Evolutionary conservation across 164 flowering plant genomes (phyloP).

Genomic region (Warburgia ugandensis): DNA sequence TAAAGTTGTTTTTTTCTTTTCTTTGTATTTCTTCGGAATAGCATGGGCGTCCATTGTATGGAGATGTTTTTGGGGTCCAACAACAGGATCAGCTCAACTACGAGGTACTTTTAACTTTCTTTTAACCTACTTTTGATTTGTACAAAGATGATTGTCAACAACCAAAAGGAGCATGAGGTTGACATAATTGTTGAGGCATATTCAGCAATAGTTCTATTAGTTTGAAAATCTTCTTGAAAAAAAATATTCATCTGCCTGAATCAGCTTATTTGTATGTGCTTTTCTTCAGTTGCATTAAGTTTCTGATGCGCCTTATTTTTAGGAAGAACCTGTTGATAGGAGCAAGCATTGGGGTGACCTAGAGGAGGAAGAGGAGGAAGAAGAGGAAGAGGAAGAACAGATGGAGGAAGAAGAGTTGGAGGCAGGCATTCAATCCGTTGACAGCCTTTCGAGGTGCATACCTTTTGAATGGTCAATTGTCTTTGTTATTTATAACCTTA

Average conservation of each 20-base stretch:
- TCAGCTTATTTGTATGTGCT: too few relatives aligned
- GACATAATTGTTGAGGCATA: too few relatives aligned
- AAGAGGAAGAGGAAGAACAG: background rate
- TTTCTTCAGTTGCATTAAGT: background rate
- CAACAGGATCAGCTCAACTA: conserved; percentile 88
- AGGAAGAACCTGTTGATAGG: conserved; percentile 98
- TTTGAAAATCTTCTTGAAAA: too few relatives aligned
- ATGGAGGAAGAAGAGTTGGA: conserved; percentile 62
- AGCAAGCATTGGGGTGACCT: conserved; percentile 97
- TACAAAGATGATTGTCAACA: too few relatives aligned
- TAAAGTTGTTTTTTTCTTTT: background rate
- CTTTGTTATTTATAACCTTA: background rate
- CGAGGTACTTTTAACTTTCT: too few relatives aligned
- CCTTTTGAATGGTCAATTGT: background rate
- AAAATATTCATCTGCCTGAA: too few relatives aligned
- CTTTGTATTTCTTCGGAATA: conserved; percentile 12
- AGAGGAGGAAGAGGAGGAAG: background rate
- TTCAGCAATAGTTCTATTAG: too few relatives aligned
- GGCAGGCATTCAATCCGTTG: conserved; percentile 85
- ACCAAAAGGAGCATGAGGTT: too few relatives aligned
- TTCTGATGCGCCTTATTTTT: conserved; percentile 6
- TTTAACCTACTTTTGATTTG: too few relatives aligned
- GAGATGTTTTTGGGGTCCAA: conserved; percentile 97
- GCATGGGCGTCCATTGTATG: conserved; percentile 91
- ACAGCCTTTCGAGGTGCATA: conserved; percentile 83